Evolutionary conservation across 1,284 basidiomycete species (phyloP), one percentile per base, ranked within the genome.

Genomic region (Rhodotorula sp.): DNA sequence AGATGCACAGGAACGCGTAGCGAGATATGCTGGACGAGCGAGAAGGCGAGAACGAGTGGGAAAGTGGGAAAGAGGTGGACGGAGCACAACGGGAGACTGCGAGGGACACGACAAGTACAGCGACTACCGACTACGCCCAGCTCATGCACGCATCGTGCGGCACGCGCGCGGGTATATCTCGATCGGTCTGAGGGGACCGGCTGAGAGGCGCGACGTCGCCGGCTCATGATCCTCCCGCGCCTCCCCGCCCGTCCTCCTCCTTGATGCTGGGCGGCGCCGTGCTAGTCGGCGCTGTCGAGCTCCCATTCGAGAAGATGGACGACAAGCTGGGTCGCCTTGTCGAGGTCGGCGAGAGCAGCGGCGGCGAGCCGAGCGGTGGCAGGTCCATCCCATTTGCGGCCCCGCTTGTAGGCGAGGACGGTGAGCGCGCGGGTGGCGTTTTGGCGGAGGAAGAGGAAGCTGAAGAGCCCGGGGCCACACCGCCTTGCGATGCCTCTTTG

Each of bases 401-500:
- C 34, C 34, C 34, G 34, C 34, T 34, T 34, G 34, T 25, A 4
- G 53, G 53, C 27, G 53, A 54, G 25, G 53, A 16, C 16, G 53
- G 53, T 34, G 53, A 54, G 16, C 53, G 53, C 10, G 25, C 52
- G 52, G 52, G 53, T 25, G 10, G 62, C 12, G 42, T 34, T 45
- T 25, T 14, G 66, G 60, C 7, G 4, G 48, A 8, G 48, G 58
- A 12, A 57, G 23, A 53, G 4, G 67, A 55, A 13, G 64, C 21
- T 16, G 59, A 46, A 12, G 41, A 4, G 46, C 34, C 27, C 27
- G 57, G 56, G 56, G 61, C 23, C 34, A 34, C 34, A 34, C 34
- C 34, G 14, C 19, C 54, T 8, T 50, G 67, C 12, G 21, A 52
- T 2, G 58, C 59, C 21, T 77, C 75, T 44, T 93, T 94, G 75